Evolutionary conservation across 805 yeast genomes (phyloP).

Genomic region (Suhomyces sp.): DNA sequence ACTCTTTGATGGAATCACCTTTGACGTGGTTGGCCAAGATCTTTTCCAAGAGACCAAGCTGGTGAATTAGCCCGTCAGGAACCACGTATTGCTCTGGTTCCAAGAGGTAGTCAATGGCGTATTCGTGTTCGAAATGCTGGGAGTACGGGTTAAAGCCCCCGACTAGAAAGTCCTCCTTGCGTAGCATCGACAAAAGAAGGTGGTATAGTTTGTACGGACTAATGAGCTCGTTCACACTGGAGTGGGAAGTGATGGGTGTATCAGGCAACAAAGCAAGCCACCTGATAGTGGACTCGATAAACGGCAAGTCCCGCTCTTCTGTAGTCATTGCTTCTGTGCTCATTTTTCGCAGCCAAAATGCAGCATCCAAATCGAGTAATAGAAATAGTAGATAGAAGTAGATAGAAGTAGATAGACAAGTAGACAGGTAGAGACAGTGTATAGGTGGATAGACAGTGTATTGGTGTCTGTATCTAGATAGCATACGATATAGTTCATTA

Average conservation of each 20-base stretch:
- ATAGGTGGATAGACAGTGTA: too few relatives aligned
- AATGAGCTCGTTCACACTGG: conserved; percentile 10
- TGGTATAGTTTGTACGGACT: conserved; percentile 12
- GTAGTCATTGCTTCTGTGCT: background rate
- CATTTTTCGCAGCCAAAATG: background rate
- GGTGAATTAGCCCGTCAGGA: conserved; percentile 3
- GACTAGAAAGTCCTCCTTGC: conserved; percentile 13
- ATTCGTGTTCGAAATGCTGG: background rate
- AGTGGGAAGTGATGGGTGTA: conserved; percentile 11
- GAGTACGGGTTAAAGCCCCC: background rate
- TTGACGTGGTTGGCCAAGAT: background rate
- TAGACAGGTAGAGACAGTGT: too few relatives aligned
- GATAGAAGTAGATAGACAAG: too few relatives aligned
- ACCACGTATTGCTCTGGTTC: conserved; percentile 3
- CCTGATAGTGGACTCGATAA: conserved; percentile 15
- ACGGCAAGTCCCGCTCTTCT: background rate
- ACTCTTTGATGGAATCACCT: background rate
- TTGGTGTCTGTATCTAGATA: too few relatives aligned
- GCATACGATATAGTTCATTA: too few relatives aligned
- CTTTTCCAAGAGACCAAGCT: conserved; percentile 4
- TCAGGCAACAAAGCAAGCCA: conserved; percentile 25
- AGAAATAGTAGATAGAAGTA: too few relatives aligned
- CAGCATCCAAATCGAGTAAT: too few relatives aligned
- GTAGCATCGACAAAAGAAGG: conserved; percentile 12
- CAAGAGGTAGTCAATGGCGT: conserved; percentile 5